These are phyloP conservation scores for Kodamaea nitidulidarum DNA, from an alignment of 805 yeast genomes.

Conservation along the genomic window DNA sequence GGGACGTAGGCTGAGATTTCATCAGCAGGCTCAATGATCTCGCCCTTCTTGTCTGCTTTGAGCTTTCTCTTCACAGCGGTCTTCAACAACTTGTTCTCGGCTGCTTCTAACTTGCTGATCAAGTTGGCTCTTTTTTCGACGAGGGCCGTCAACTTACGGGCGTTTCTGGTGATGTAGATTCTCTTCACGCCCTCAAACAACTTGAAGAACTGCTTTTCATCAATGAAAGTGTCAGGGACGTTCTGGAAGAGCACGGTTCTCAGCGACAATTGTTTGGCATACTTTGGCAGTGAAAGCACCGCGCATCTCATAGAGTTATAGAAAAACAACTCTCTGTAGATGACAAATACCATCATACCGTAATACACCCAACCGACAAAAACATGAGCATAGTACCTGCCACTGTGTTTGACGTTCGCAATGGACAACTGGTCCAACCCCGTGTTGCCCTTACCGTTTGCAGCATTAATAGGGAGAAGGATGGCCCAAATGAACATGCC, in stretches of 20 bases:
- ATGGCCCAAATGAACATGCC: constrained; percentile 58
- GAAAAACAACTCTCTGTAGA: constrained; percentile 79
- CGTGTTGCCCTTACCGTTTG: constrained; percentile 52
- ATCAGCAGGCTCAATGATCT: constrained; percentile 38
- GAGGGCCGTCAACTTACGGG: constrained; percentile 48
- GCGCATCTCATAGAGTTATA: constrained; percentile 75
- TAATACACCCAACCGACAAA: constrained; percentile 77
- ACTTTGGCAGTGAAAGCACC: constrained; percentile 74
- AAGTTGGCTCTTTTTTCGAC: constrained; percentile 58
- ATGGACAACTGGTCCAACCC: constrained; percentile 80
- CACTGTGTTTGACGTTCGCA: constrained; percentile 58
- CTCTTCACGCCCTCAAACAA: constrained; percentile 78
- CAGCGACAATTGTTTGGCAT: constrained; percentile 68
- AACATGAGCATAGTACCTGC: constrained; percentile 83
- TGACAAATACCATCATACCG: constrained; percentile 61
- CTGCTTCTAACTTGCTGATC: constrained; percentile 61
- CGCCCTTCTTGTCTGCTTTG: constrained; percentile 66
- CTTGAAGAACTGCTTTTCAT: constrained; percentile 67
- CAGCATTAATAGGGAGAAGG: constrained; percentile 79
- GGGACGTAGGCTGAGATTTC: constrained; percentile 59
- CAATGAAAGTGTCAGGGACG: constrained; percentile 70
- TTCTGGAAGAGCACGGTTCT: constrained; percentile 82
- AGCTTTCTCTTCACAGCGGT: constrained; percentile 60
- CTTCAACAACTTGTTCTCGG: constrained; percentile 54
- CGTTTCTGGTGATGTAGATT: constrained; percentile 76